Evolutionary conservation across 148 eudicot species (phyloP), one percentile per base, ranked within the genome.

Genomic region (Diospyros kaki): DNA sequence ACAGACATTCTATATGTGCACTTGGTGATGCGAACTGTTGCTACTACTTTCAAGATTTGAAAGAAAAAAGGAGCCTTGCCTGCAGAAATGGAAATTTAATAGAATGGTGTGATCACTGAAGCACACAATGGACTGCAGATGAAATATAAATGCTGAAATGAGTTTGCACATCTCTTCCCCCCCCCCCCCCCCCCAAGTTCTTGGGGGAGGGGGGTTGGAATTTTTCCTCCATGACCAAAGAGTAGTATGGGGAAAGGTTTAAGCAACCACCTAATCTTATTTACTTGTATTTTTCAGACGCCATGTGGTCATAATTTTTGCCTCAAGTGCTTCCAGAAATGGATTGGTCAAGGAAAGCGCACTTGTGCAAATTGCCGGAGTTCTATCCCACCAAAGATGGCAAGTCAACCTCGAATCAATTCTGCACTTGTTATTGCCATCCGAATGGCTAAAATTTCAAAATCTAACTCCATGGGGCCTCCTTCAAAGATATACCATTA

Each of bases 281-380:
- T 4, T 2, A 9, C 44, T 18, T 69, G 4, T 73, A 2, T 55
- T 58, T 77, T 77, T 5, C 86, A 94, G 98, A 92, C 97, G 56
- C 92, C 92, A 5, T 94, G 98, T 67, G 98, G 98, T 48, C 98
- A 94, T 77, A 94, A 94, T 71, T 94, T 94, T 45, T 94, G 98
- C 81, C 78, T 94, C 75, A 92, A 88, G 81, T 94, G 98, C 78
- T 94, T 94, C 52, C 88, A 94, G 87, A 94, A 88, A 81, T 94
- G 97, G 98, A 68, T 84, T 59, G 88, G 90, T 2, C 89, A 90
- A 76, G 96, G 94, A 12, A 94, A 90, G 81, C 85, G 81, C 48
- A 86, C 93, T 3, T 94, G 98, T 84, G 96, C 91, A 5, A 89
- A 83, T 56, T 94, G 98, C 81, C 89, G 97, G 75, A 51, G 72